A percentile compares a stretch with the other conserved stretches of the same genome.
phyloP scores from a whole-genome alignment of 306 rosid genomes.

The Fragaria iinumae region DNA sequence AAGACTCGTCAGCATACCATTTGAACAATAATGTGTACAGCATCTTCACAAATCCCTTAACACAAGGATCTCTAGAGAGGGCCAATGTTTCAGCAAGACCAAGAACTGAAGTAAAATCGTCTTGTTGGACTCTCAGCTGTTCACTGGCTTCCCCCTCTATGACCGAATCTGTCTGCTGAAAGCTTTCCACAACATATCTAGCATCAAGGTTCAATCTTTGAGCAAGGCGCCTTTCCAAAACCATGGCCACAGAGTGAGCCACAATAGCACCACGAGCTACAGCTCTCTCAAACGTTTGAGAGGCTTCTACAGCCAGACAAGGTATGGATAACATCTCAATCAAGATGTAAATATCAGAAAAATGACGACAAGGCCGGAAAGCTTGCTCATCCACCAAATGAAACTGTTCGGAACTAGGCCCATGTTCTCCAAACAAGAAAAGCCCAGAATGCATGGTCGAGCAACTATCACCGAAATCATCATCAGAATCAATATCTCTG shows the following conservation, averaged over 20 bases:
- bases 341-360: conserved; percentile 83
- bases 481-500: conserved; percentile 88
- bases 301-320: conserved; percentile 91
- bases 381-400: conserved; percentile 70
- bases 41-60: conserved; percentile 82
- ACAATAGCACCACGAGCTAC: conserved; percentile 83
- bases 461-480: conserved; percentile 72
- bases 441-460: conserved; percentile 54
- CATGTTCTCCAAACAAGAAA: conserved; percentile 75
- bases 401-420: conserved; percentile 53
- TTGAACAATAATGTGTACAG: conserved; percentile 79
- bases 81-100: conserved; percentile 96
- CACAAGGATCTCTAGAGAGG: conserved; percentile 72
- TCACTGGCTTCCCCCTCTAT: conserved; percentile 64
- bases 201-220: conserved; percentile 57
- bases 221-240: conserved; percentile 85
- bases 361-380: conserved; percentile 54
- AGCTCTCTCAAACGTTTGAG: conserved; percentile 97
- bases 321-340: conserved; percentile 96
- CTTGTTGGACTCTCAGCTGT: conserved; percentile 70
- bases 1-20: conserved; percentile 87
- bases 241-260: conserved; percentile 85
- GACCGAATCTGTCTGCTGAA: conserved; percentile 55
- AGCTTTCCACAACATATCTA: conserved; percentile 51
- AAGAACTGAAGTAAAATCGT: conserved; percentile 85